Base-by-base conservation (phyloP, 2,329 filamentous ascomycete genomes). In the Coniosporium tulheliwenetii region DNA sequence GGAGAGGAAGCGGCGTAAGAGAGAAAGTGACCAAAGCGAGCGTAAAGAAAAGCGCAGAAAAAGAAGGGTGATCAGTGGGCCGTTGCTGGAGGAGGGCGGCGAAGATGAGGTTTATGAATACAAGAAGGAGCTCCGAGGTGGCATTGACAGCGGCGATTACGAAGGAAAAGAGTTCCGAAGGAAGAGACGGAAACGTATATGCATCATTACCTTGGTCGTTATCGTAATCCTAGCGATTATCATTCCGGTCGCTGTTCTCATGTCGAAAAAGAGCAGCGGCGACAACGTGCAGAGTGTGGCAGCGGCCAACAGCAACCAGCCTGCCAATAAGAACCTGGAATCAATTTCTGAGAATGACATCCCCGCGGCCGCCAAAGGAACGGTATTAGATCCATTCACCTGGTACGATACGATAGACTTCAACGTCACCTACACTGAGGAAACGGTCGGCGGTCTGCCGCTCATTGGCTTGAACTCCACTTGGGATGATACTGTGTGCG, bases 371-470 rank as follows among this genome's bases (percentile, higher is more conserved):
- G 86, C 76, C 51, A 77, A 75, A 58, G 85, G 78, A 10, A 84
- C 81, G 2, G 79, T 82, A 46, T 69, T 94, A 14, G 87, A 98
- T 54, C 91, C 91, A 0, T 93, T 85, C 58, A 78, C 80, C 2
- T 98, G 91, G 91, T 81, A 82, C 48, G 81, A 93, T 50, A 95
- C 87, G 0, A 73, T 70, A 0, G 85, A 87, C 52, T 94, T 96
- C 66, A 98, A 98, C 56, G 73, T 89, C 45, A 96, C 91, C 0
- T 98, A 93, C 57, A 98, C 91, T 0, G 76, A 80, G 44, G 73
- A 77, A 39, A 86, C 77, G 10, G 80, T 96, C 0, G 91, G 91
- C 14, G 83, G 80, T 2, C 69, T 98, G n/a, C 80, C 85, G 0
- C 60, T 96, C 44, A 96, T 96, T 78, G 91, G 91, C 1, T 70